Evolutionary conservation across 2,329 filamentous ascomycete species (phyloP), one percentile per base, ranked within the genome.

Genomic region (Penicillium paneum): DNA sequence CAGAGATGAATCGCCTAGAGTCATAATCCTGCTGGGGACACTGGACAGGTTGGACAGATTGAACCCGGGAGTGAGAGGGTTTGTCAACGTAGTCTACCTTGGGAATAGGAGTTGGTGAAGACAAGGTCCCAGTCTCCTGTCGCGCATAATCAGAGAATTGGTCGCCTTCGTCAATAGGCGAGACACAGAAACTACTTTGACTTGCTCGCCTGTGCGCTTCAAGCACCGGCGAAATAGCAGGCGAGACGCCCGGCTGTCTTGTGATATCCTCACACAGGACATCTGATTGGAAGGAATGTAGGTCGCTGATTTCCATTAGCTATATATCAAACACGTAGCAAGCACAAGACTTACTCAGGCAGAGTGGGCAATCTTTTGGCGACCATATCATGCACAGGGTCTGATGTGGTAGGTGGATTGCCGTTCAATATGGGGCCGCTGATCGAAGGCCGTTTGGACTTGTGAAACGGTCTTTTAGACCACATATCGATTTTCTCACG

Each of bases 381-480:
- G 58, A 57, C 64, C 45, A 50, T 67, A 42, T 67, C 64, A 56
- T 67, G 69, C 50, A 32, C 46, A 36, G 67, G 60, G 32, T 65
- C 66, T 54, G 74, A 68, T 41, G 68, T 65, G 47, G 72, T 67
- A 47, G 71, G 69, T 45, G 72, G 68, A 58, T 78, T 74, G 24
- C 74, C 77, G 64, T 77, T 71, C 49, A 78, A 69, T 41, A 76
- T 74, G 32, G 78, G 76, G 63, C 74, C 75, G 52, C 75, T 73
- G 60, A 78, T 77, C 17, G 38, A 49, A n/a, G 73, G 75, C 54
- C 77, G 75, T 66, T 69, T 77, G 59, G 75, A 74, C 61, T 65
- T 76, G 73, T 67, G 78, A 72, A 64, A 81, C 7, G 64, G 58
- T 39, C 64, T 68, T 64, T 79, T 79, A 67, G 81, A 80, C 80